Evolutionary conservation across 179 eudicot species (phyloP), one percentile per base, ranked within the genome.

Genomic region (Silene coronaria): DNA sequence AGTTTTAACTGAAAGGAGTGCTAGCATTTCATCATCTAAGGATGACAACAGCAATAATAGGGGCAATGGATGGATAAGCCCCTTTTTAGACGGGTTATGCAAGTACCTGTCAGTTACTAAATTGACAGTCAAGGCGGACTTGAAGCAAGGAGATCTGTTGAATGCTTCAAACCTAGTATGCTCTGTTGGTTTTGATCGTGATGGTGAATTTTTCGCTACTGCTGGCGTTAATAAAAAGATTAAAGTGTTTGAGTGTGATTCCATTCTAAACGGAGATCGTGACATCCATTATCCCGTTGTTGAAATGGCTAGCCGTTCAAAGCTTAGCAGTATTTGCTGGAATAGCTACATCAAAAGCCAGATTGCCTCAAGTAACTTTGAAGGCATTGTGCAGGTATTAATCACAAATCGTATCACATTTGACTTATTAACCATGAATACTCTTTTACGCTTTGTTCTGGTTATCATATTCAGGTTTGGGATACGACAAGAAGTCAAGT

Each of bases 171-270:
- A 92, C 81, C 85, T 95, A 72, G 93, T 95, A 3, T 95, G 97
- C 85, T 90, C 97, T 74, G 83, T 95, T 70, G 85, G 90, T 75
- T 95, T 92, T 65, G 97, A 95, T 73, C 96, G 97, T 2, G 99
- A 91, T 79, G 97, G 97, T 34, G 97, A 95, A 64, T 89, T 89
- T 81, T 91, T 95, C 57, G 99, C 99, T 6, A 89, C 91, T 12
- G 99, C 97, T 76, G 99, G 99, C 26, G 99, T 95, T 71, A 92
- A 92, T 85, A 92, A 91, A 85, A 95, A 89, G 86, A 92, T 95
- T 63, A 95, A 95, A 87, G 88, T 95, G 46, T 95, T 95, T 77
- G 99, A 92, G 67, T 91, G 87, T 73, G 85, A 85, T 67, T 84
- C 91, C 38, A 85, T 95, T 28, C 71, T 92, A 63, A 86, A 86